Evolutionary conservation across 345 rosid species (phyloP), one percentile per base, ranked within the genome.

Genomic region (Eucalyptus decipiens): DNA sequence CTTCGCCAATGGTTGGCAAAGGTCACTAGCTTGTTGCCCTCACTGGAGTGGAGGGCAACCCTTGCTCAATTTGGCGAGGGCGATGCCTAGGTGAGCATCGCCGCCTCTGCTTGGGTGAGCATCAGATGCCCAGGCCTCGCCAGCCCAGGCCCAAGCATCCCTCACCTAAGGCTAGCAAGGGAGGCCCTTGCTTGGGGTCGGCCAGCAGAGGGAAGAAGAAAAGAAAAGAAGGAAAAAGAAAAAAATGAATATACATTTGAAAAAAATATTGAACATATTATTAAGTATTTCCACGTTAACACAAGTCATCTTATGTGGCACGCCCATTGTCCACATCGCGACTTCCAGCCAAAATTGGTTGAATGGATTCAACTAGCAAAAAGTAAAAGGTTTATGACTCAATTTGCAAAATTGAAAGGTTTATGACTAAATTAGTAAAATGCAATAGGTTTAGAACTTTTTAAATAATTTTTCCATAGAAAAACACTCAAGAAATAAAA

Each of bases 251-350:
- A 52, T 52, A 52, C 19, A 19, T 52, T n/a, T 52, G 30, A 56
- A 56, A 54, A 50, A 56, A 56, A 24, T 56, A 56, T 56, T 24
- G 10, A 9, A 24, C 28, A 56, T 56, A 24, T 24, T 56, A 24
- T 52, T 52, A 56, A 56, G 62, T 56, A 24, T 56, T 9, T 56
- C 14, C 30, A 56, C 0, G 3, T 56, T 10, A 56, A 11, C 28
- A 19, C 62, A 9, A 24, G 62, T 56, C 62, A 24, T 56, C 30
- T 23, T 56, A 56, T 24, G 30, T 56, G 30, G 30, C 62, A 56
- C 0, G 6, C 0, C 62, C 30, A 1, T 23, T 9, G 28, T 56
- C 12, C 28, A 56, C 6, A 0, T 56, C 1, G 0, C 12, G 0
- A 21, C 19, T 56, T 56, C 1, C 3, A 9, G 0, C 13, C 62